A percentile compares a stretch with the other conserved stretches of the same genome.
These are phyloP conservation scores for Stephania cephalantha DNA, from an alignment of 164 flowering plant species.

Conservation along the genomic window DNA sequence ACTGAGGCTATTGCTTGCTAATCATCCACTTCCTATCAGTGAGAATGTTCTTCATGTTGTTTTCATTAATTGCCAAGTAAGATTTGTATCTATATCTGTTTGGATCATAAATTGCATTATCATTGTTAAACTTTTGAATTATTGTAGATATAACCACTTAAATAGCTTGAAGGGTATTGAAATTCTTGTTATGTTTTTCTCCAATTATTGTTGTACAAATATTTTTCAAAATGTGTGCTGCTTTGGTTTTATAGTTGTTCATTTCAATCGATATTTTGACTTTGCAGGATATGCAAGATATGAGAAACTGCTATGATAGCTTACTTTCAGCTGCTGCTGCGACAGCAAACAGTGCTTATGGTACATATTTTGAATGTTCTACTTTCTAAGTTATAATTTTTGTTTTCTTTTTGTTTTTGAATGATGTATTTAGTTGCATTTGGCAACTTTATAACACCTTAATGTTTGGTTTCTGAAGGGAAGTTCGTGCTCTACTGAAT, in stretches of 20 bases:
- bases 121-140: neutral
- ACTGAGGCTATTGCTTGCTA: neutral
- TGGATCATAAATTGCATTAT: neutral
- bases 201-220: neutral
- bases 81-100: neutral
- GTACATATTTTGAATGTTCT: constrained; percentile 26
- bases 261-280: constrained; percentile 2
- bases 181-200: neutral
- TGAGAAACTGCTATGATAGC: constrained; percentile 88
- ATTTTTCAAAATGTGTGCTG: neutral
- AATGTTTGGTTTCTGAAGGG: neutral
- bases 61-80: neutral
- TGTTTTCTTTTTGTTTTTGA: neutral
- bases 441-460: neutral
- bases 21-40: neutral
- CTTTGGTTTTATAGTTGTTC: neutral
- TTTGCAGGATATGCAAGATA: constrained; percentile 83
- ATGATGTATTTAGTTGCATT: neutral
- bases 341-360: constrained; percentile 81
- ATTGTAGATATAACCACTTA: neutral
- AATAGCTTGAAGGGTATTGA: neutral
- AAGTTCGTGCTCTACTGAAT: neutral
- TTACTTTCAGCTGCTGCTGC: constrained; percentile 94
- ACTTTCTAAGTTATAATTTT: neutral
- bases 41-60: neutral